These are phyloP conservation scores for Scleromitrula shiraiana DNA, from an alignment of 2,329 filamentous ascomycete genomes.

Conservation along the genomic window DNA sequence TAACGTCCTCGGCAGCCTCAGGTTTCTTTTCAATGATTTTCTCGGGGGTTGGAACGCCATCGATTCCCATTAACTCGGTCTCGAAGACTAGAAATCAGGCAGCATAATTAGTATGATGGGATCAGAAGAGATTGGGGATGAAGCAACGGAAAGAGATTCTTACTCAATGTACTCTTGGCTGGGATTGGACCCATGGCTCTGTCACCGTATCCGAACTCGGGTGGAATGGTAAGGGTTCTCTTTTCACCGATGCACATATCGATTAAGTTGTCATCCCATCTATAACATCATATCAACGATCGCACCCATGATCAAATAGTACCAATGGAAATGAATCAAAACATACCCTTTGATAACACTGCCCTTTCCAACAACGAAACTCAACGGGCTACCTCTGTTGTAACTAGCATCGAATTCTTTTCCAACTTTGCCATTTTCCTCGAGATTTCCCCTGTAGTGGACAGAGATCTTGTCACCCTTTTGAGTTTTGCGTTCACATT, in stretches of 20 bases:
- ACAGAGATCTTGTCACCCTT: constrained; percentile 75
- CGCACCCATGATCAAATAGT: no score
- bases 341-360: constrained; percentile 83
- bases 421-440: constrained; percentile 47
- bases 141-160: constrained; percentile 20
- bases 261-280: constrained; percentile 83
- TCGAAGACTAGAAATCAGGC: constrained; percentile 69
- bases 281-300: no score
- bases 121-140: background rate
- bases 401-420: constrained; percentile 81
- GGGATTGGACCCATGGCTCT: constrained; percentile 75
- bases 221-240: constrained; percentile 82
- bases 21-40: constrained; percentile 13
- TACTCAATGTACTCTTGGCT: constrained; percentile 67
- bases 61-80: constrained; percentile 80
- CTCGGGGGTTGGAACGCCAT: constrained; percentile 46
- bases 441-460: constrained; percentile 80
- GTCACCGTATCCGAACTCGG: constrained; percentile 74
- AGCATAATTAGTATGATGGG: background rate
- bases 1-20: constrained; percentile 18
- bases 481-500: constrained; percentile 71
- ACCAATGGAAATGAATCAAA: no score
- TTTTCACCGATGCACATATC: constrained; percentile 97
- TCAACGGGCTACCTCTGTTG: constrained; percentile 66
- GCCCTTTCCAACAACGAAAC: constrained; percentile 70